Base-by-base conservation (phyloP, 768 basidiomycete genomes). In the Xerocomellus dryophilus region DNA sequence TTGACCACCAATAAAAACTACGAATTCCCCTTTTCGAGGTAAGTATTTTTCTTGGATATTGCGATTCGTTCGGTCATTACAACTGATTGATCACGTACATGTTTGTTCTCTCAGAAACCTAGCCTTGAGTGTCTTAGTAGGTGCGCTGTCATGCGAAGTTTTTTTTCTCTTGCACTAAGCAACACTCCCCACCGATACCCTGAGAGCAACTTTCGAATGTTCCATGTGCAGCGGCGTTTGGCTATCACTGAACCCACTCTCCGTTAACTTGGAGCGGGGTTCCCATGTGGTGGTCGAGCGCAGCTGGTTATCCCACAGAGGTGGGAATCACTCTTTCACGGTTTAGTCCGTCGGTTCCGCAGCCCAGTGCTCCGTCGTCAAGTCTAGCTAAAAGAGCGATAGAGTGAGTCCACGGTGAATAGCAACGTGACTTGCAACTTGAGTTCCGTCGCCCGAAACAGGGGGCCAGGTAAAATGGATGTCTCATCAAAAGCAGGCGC, bases 261-360 rank as follows among this genome's bases (percentile, higher is more conserved):
- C 65, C 64, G 8, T 29, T 54, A 0, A 5, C 14, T 41, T 23
- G 61, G 66, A n/a, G 4, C 54, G 3, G 18, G 3, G 45, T 64
- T 8, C 53, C 54, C 6, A 12, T 41, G 23, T 40, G 31, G 43
- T 9, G 42, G 8, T 17, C 34, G 45, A 29, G 25, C 27, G 23
- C n/a, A 29, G 29, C 23, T 23, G n/a, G n/a, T 15, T 50, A 43
- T 68, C 58, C 51, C 66, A 66, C 61, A 57, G 10, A 36, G 49
- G 55, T 68, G 65, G 57, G 65, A 66, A 68, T 11, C 0, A 4
- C 17, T 11, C 11, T 17, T 38, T 11, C 40, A 41, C 17, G 17
- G 5, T 31, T 12, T 48, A 39, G 23, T 31, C 23, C 34, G 40
- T 23, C 47, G 39, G 44, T 51, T 32, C 55, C 45, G 39, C 45